Evolutionary conservation across 257 asterid genomes (phyloP).

Genomic region (Solanum tarijense): DNA sequence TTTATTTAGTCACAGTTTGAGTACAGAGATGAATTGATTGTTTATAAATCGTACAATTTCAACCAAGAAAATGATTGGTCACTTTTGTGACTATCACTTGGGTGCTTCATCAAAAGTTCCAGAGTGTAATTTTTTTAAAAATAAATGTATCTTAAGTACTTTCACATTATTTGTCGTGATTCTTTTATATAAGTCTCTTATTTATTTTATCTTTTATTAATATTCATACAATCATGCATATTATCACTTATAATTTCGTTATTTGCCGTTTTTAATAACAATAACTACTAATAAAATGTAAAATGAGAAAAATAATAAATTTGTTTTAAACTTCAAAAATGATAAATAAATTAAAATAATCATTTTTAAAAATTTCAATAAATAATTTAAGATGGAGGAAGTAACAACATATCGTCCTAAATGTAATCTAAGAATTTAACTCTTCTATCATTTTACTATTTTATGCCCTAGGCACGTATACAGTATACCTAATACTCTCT

Average conservation of each 20-base stretch:
- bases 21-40: not conserved
- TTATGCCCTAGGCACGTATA: not conserved
- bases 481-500: not conserved
- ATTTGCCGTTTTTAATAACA: too few species aligned
- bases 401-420: not conserved
- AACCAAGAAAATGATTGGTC: not conserved
- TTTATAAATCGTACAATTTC: not conserved
- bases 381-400: not conserved
- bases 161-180: too few species aligned
- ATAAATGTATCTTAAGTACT: too few species aligned
- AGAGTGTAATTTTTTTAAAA: too few species aligned
- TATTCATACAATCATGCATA: not conserved
- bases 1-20: not conserved
- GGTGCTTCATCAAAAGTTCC: not conserved
- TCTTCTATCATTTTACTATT: not conserved
- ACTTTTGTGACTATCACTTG: not conserved
- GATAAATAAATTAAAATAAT: too few species aligned
- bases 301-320: too few species aligned
- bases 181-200: too few species aligned
- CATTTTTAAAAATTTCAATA: too few species aligned
- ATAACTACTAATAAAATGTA: too few species aligned
- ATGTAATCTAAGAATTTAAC: not conserved
- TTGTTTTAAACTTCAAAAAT: too few species aligned
- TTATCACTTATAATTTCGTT: not conserved
- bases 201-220: too few species aligned